Conservation (phyloP, 495 filamentous ascomycete species). For the Cercophora scortea region DNA sequence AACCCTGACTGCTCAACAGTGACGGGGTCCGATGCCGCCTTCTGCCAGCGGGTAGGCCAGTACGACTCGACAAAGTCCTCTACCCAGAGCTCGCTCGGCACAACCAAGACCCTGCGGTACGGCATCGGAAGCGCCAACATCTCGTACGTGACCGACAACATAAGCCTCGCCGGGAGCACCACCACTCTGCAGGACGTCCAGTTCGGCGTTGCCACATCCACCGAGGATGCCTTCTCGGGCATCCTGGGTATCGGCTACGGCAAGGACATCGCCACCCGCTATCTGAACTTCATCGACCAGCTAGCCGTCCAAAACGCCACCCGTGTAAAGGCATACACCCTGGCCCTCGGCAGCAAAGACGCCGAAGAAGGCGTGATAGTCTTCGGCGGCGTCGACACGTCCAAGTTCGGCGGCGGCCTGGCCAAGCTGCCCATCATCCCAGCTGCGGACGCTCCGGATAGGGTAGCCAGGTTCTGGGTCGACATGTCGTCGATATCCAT, state of each 20-base stretch:
- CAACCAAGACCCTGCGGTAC: slow-evolving; percentile 31
- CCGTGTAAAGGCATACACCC: slow-evolving; percentile 37
- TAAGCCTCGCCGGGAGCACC: slow-evolving; percentile 31
- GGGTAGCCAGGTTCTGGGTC: slow-evolving; percentile 46
- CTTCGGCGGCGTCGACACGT: slow-evolving; percentile 86
- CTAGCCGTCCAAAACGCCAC: slow-evolving; percentile 32
- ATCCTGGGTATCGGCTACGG: slow-evolving; percentile 43
- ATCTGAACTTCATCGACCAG: slow-evolving; percentile 40
- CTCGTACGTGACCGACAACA: slow-evolving; percentile 35
- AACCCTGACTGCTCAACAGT: slow-evolving; percentile 39
- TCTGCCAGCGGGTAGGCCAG: slow-evolving; percentile 33
- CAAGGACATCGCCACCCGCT: slow-evolving; percentile 28
- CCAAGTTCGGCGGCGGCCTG: slow-evolving; percentile 69
- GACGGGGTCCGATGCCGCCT: slow-evolving; percentile 25
- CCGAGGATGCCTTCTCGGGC: slow-evolving; percentile 35
- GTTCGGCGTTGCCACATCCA: slow-evolving; percentile 35
- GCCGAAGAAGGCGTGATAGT: slow-evolving; percentile 64
- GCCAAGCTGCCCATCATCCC: slow-evolving; percentile 58
- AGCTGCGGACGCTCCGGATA: slow-evolving; percentile 32
- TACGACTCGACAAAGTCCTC: slow-evolving; percentile 33
- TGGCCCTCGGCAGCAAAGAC: slow-evolving; percentile 40
- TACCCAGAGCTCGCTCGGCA: slow-evolving; percentile 19
- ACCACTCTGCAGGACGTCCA: slow-evolving; percentile 29
- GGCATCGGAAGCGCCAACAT: slow-evolving; percentile 39
- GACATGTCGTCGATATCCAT: slow-evolving; percentile 53